Evolutionary conservation across 306 rosid species (phyloP), one percentile per base, ranked within the genome.

Genomic region (Vicia villosa): DNA sequence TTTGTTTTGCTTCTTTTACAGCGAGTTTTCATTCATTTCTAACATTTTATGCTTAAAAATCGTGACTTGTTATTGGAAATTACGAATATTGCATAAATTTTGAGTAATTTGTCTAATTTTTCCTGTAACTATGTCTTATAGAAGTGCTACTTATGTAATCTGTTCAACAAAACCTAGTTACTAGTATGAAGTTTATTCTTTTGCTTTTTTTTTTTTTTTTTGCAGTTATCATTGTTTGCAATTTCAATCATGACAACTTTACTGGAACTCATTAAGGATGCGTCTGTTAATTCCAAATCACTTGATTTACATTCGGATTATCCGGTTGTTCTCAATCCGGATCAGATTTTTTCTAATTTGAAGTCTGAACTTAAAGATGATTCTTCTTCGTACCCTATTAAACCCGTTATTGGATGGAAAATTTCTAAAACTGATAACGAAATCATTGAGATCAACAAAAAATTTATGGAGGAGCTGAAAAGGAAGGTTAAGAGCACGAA

Each of bases 261-360:
- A 69, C 86, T 93, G 13, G 88, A 93, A 66, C 66, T 85, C 37
- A 83, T 90, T 41, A 81, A 82, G 70, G 56, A 82, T 72, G 87
- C 93, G 49, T 68, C 83, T 14, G 65, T 71, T 21, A 66, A 69
- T 70, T 47, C 77, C 20, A 74, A 86, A 30, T 28, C 82, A 17
- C 83, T 47, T 26, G 45, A 51, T 61, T 71, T 63, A n/a, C 75
- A 75, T 37, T 69, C 77, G 49, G 86, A 90, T 10, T 81, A 86
- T 69, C 89, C 91, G 1, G 62, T 90, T 80, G 86, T 90, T 77
- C 87, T 90, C 64, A 85, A 88, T 72, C 77, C 96, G 10, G 87
- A 83, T 72, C 72, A 64, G 26, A 55, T 90, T 51, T 74, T 88
- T 4, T 77, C 81, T 70, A 57, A 26, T 62, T 84, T 90, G 75